phyloP scores from a whole-genome alignment of 169 alveolate species.

The Cryptosporidium muris region DNA sequence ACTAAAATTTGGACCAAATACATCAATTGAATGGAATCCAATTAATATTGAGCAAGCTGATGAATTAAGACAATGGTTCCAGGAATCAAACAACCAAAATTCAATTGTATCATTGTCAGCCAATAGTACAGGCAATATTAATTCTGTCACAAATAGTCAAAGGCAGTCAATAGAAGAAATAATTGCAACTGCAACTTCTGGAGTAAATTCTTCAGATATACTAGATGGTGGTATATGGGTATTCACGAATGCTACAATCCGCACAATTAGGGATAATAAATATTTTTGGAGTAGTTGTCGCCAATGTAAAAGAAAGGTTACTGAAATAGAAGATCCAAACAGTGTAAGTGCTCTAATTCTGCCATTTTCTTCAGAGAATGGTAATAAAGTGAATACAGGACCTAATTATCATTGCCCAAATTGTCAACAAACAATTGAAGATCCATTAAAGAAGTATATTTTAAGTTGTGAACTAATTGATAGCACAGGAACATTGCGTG shows the following conservation, averaged over 20 bases:
- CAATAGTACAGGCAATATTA: constrained; percentile 32
- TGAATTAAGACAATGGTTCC: constrained; percentile 40
- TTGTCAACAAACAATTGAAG: constrained; percentile 66
- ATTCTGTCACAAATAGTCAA: constrained; percentile 4
- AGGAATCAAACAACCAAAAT: constrained; percentile 19
- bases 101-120: constrained; percentile 40
- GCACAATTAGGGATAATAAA: constrained; percentile 57
- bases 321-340: constrained; percentile 62
- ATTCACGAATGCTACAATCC: constrained; percentile 41
- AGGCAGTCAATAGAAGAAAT: constrained; percentile 54
- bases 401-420: constrained; percentile 68
- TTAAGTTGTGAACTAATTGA: constrained; percentile 60
- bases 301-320: constrained; percentile 58
- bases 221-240: constrained; percentile 65
- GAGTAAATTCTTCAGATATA: constrained; percentile 40
- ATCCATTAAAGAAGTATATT: constrained; percentile 53
- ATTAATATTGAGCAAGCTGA: constrained; percentile 15
- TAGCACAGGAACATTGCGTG: constrained; percentile 54
- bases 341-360: constrained; percentile 36
- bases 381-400: constrained; percentile 1
- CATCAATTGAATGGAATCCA: constrained; percentile 67
- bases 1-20: constrained; percentile 34
- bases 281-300: constrained; percentile 67
- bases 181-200: constrained; percentile 48
- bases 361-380: constrained; percentile 41